A percentile compares a stretch with the other conserved stretches of the same genome.
Conservation (phyloP, 768 basidiomycete species). For the Boletus rex-veris region DNA sequence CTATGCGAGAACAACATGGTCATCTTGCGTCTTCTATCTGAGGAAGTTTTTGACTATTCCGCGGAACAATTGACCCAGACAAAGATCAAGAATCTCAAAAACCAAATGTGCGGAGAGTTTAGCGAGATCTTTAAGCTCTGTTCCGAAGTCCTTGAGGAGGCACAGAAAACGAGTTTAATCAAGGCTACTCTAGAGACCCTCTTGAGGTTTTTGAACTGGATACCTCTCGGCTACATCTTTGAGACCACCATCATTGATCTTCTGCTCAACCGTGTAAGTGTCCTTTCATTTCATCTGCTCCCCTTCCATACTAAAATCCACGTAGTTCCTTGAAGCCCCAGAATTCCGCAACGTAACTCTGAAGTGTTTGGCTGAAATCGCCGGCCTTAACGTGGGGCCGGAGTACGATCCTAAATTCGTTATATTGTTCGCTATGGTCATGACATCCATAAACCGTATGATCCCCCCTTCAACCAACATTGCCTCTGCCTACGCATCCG, state of each 20-base stretch:
- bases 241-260: constrained; percentile 97
- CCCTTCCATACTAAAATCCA: constrained; percentile 8
- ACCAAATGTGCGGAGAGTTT: constrained; percentile 97
- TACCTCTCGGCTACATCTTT: constrained; percentile 97
- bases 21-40: constrained; percentile 93
- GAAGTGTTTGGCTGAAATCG: constrained; percentile 96
- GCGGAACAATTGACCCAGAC: constrained; percentile 98
- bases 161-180: constrained; percentile 93
- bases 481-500: constrained; percentile 83
- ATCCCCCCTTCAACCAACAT: constrained; percentile 95
- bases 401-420: constrained; percentile 99
- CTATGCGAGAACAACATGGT: constrained; percentile 99
- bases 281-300: constrained; percentile 2
- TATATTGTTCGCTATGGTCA: constrained; percentile 95
- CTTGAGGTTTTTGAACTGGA: constrained; percentile 97
- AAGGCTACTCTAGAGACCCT: constrained; percentile 93
- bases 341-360: constrained; percentile 97
- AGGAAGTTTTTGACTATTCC: constrained; percentile 98
- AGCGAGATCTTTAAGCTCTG: constrained; percentile 98
- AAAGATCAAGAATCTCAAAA: constrained; percentile 96
- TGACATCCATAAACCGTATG: constrained; percentile 97
- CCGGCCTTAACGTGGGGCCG: constrained; percentile 87
- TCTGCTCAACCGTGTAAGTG: constrained; percentile 81
- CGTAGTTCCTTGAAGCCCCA: constrained; percentile 90
- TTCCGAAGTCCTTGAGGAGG: constrained; percentile 93